Evolutionary conservation across 208 protist species (phyloP), one percentile per base, ranked within the genome.

Genomic region (Trypanosoma mega): DNA sequence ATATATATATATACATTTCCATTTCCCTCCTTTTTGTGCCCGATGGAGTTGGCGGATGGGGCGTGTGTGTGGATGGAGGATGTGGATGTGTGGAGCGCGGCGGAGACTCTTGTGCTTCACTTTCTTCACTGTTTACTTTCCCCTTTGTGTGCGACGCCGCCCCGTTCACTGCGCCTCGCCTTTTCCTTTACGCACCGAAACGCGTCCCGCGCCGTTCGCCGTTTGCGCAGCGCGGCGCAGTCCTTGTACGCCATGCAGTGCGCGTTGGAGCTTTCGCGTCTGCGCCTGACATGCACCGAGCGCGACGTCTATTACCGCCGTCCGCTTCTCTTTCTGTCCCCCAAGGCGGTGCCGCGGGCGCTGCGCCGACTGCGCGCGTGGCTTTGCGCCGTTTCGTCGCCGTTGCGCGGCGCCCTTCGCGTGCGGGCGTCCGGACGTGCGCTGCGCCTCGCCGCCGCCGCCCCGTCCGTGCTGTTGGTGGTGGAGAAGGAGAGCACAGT

Each of bases 401-500:
- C 12, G 6, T 12, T 74, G 11, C 70, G 78, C 3, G 82, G 83
- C 62, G 29, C 23, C 6, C 59, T 90, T 9, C 76, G 82, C 20
- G 50, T 90, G 21, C 63, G 60, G 7, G 78, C 73, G 7, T 60
- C 66, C 1, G 68, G 64, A 18, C 76, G 71, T 8, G 65, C 47
- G 16, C 20, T 72, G 21, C 47, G n/a, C n/a, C n/a, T n/a, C n/a
- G n/a, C n/a, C 8, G 26, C 23, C 23, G 27, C 18, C 18, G 6
- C 31, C 5, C 54, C 63, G 16, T 47, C 48, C 12, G 76, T 62
- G 54, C 36, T 94, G 24, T 57, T 94, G 9, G 5, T 92, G 34
- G 74, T 94, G 44, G 87, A 94, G 60, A 94, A 94, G 59, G 87
- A 94, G 58, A 82, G 80, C 50, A 72, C 67, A 0, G 58, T 82